Evolutionary conservation across 345 rosid species (phyloP).

Genomic region (Populus pruinosa): DNA sequence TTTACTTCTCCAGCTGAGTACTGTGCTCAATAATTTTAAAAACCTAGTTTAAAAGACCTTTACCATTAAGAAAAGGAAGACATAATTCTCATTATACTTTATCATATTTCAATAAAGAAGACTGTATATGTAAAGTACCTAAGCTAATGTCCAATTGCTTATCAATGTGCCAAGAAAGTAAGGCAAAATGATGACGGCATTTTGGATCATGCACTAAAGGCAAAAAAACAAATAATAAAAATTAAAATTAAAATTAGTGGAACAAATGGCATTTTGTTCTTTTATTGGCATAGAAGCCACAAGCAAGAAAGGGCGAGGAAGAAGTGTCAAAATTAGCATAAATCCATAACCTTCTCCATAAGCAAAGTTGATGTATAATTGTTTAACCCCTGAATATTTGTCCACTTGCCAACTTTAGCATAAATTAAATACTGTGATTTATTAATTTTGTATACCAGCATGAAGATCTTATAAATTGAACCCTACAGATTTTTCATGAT

Average conservation of each 20-base stretch:
- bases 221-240: background rate
- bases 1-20: background rate
- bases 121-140: no score
- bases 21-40: no score
- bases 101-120: no score
- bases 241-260: background rate
- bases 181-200: background rate
- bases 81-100: no score
- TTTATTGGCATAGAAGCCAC: background rate
- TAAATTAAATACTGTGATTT: no score
- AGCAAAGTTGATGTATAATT: background rate
- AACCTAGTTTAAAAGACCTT: no score
- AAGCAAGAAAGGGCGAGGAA: background rate
- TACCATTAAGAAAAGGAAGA: no score
- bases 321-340: background rate
- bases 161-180: background rate
- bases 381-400: background rate
- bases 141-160: background rate
- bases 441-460: no score
- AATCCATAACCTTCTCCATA: constrained; percentile 4
- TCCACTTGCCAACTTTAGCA: no score
- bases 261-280: background rate
- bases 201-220: background rate
- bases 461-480: no score
- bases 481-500: no score